Evolutionary conservation across 148 eudicot species (phyloP), one percentile per base, ranked within the genome.

Genomic region (Amaranthus hypochondriacus): DNA sequence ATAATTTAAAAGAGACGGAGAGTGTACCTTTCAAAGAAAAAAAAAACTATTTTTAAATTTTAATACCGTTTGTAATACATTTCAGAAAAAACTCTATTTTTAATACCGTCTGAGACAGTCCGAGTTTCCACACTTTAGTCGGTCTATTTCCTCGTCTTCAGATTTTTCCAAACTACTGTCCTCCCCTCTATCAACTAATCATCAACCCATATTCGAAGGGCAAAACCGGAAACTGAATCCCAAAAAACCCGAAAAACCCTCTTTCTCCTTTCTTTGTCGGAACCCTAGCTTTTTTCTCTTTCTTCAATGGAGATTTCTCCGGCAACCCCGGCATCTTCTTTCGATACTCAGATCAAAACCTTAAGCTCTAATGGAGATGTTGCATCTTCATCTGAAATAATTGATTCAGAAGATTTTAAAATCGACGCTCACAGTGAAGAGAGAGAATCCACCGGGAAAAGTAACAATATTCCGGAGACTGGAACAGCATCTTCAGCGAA

Each of bases 221-320:
- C 39, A 0, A 28, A 28, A 28, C 2, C 39, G 39, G 39, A 28
- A 28, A 28, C 39, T 28, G 39, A 28, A 28, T 28, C 39, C 39
- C 39, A 28, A 28, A 28, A 28, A 28, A 28, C 39, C 39, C 39
- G 39, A 46, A 46, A 11, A 11, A 44, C 56, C 39, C 9, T 10
- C 42, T 48, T 0, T 43, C 55, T 6, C 9, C 15, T 66, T 28
- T 28, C 28, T 48, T 68, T 63, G 78, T 68, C 80, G 87, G 81
- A 77, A 70, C 73, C 81, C 66, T 52, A 58, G 7, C 65, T 69
- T 50, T 76, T 66, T 1, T 28, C 68, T 52, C 48, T 8, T 28
- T 51, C 57, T 51, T 47, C 46, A 1, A 88, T 88, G 87, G 89
- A 82, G 86, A 86, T 79, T 50, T 73, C 80, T 48, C 83, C 84